phyloP scores from a whole-genome alignment of 257 asterid genomes.

The Capsicum pubescens region DNA sequence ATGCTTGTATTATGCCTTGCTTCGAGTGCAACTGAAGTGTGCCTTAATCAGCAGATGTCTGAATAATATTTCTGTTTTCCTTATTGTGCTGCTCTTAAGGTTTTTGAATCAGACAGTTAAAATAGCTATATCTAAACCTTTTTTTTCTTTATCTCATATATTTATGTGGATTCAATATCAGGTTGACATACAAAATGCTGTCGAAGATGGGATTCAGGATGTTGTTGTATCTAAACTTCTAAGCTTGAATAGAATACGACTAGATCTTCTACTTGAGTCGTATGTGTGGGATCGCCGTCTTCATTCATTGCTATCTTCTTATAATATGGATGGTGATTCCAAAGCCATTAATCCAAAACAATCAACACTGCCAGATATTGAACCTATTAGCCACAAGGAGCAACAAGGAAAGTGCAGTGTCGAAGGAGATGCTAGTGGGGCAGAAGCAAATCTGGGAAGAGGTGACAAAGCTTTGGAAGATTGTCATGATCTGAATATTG shows the following conservation, averaged over 20 bases:
- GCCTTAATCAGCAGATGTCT: constrained; percentile 4
- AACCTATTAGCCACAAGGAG: constrained; percentile 20
- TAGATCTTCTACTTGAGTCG: constrained; percentile 78
- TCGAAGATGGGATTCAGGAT: constrained; percentile 51
- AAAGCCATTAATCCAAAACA: constrained; percentile 29
- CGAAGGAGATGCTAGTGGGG: constrained; percentile 21
- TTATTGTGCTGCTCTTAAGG: constrained; percentile 9
- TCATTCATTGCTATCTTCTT: constrained; percentile 63
- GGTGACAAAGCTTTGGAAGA: constrained; percentile 11
- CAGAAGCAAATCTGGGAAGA: constrained; percentile 18
- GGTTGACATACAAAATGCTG: constrained; percentile 50
- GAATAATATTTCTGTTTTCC: not conserved
- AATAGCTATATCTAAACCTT: constrained; percentile 11
- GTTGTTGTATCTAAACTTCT: constrained; percentile 52
- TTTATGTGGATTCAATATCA: constrained; percentile 36
- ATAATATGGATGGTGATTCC: constrained; percentile 13
- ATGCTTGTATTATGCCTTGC: not conserved
- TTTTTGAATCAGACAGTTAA: not conserved
- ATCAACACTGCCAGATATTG: constrained; percentile 22
- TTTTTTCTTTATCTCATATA: constrained; percentile 22
- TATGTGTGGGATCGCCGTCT: constrained; percentile 85
- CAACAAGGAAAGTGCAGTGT: not conserved
- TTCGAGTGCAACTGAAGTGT: not conserved
- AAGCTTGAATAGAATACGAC: constrained; percentile 66
- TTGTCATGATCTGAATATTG: constrained; percentile 21